Conservation (phyloP, 306 rosid genomes). For the Trifolium fragiferum region DNA sequence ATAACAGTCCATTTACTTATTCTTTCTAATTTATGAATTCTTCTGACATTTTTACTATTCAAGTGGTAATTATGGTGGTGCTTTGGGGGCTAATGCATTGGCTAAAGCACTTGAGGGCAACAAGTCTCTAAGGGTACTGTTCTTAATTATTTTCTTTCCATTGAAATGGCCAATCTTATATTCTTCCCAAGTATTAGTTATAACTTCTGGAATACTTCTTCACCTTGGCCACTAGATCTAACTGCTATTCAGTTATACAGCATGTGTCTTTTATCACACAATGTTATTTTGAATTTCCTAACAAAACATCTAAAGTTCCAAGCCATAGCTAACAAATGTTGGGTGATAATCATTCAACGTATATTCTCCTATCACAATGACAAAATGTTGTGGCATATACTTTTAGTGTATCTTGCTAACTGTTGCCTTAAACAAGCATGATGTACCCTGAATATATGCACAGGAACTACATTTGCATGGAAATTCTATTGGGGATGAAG, state of each 20-base stretch:
- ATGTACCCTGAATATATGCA: slow-evolving; percentile 39
- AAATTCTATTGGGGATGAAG: slow-evolving; percentile 96
- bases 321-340: slow-evolving; percentile 17
- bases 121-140: slow-evolving; percentile 86
- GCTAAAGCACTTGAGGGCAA: slow-evolving; percentile 92
- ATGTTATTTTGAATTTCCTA: slow-evolving; percentile 5
- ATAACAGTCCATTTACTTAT: slow-evolving; percentile 29
- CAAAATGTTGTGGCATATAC: slow-evolving; percentile 27
- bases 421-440: slow-evolving; percentile 36
- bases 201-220: slow-evolving; percentile 23
- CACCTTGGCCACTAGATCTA: slow-evolving; percentile 20
- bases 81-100: slow-evolving; percentile 95
- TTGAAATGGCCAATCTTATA: slow-evolving; percentile 33
- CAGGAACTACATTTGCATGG: slow-evolving; percentile 98
- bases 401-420: slow-evolving; percentile 30
- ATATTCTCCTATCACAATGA: slow-evolving; percentile 23
- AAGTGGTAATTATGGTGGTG: slow-evolving; percentile 99
- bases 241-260: slow-evolving; percentile 20
- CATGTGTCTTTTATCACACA: slow-evolving; percentile 4
- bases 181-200: slow-evolving; percentile 4
- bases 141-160: slow-evolving; percentile 47
- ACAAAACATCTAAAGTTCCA: slow-evolving; percentile 12
- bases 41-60: slow-evolving; percentile 44
- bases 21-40: slow-evolving; percentile 36
- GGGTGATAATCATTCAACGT: slow-evolving; percentile 10